A percentile compares a stretch with the other conserved stretches of the same genome.
phyloP scores from a whole-genome alignment of 306 rosid species.

The Lathyrus aphaca region DNA sequence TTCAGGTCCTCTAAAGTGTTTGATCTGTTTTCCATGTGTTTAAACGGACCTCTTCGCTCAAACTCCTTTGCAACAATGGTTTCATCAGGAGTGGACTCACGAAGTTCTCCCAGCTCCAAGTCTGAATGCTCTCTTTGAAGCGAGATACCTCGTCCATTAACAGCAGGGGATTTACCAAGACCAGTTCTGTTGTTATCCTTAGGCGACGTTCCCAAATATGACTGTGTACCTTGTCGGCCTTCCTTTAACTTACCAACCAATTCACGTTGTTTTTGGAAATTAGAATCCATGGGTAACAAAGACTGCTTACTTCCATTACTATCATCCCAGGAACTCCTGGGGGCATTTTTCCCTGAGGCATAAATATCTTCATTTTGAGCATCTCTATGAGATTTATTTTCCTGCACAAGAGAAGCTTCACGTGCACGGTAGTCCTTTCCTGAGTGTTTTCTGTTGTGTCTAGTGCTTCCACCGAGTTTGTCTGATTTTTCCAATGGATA shows the following conservation, averaged over 20 bases:
- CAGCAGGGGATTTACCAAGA: constrained; percentile 57
- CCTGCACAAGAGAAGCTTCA: constrained; percentile 50
- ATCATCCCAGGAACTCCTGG: constrained; percentile 66
- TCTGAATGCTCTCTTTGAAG: constrained; percentile 95
- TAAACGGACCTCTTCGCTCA: constrained; percentile 76
- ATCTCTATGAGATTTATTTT: constrained; percentile 60
- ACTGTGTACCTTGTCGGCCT: constrained; percentile 50
- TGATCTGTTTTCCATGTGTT: constrained; percentile 58
- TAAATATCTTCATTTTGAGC: constrained; percentile 54
- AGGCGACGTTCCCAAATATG: constrained; percentile 57
- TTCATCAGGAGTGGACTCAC: constrained; percentile 80
- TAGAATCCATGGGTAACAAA: constrained; percentile 48
- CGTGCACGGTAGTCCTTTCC: constrained; percentile 57
- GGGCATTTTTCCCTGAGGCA: constrained; percentile 54
- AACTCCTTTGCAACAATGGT: constrained; percentile 60
- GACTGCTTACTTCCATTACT: constrained; percentile 53
- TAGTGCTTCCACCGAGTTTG: constrained; percentile 55
- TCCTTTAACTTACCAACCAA: constrained; percentile 60
- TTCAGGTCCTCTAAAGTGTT: constrained; percentile 59
- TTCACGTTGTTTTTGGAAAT: constrained; percentile 64
- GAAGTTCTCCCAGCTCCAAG: constrained; percentile 94
- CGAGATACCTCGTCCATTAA: constrained; percentile 63
- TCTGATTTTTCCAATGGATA: constrained; percentile 60
- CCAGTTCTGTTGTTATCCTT: constrained; percentile 54
- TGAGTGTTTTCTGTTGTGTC: constrained; percentile 55